A percentile compares a stretch with the other conserved stretches of the same genome.
These are phyloP conservation scores for Dendrocalamus latiflorus DNA, from an alignment of 202 grass and related monocot genomes.

Conservation along the genomic window DNA sequence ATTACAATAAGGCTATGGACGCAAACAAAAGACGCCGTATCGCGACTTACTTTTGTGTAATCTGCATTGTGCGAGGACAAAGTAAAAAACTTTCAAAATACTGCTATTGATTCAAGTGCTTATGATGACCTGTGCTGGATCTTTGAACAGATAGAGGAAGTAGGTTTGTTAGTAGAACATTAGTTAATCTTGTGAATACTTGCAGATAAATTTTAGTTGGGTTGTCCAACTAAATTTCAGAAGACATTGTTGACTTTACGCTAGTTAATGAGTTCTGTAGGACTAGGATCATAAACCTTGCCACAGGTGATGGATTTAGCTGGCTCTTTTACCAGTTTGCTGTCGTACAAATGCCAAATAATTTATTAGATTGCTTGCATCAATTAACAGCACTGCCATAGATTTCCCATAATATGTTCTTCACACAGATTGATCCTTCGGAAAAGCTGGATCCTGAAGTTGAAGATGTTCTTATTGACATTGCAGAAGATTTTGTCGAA, in stretches of 20 bases:
- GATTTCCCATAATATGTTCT: slow-evolving; percentile 4
- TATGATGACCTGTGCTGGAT: background rate
- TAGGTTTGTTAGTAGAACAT: background rate
- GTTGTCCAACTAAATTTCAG: background rate
- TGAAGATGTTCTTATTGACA: slow-evolving; percentile 94
- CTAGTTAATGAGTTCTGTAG: background rate
- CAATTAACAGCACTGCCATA: background rate
- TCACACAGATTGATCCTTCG: slow-evolving; percentile 70
- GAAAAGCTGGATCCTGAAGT: slow-evolving; percentile 87
- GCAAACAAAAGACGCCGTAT: background rate
- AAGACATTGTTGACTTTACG: slow-evolving; percentile 2
- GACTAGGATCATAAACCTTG: background rate
- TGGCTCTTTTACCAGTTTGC: background rate
- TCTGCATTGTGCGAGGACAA: background rate
- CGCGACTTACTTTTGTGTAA: background rate
- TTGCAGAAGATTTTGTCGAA: slow-evolving; percentile 98
- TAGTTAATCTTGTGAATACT: background rate
- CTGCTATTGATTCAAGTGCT: background rate
- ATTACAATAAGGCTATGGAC: background rate
- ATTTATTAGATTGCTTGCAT: background rate
- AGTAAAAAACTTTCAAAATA: background rate
- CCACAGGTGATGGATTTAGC: background rate
- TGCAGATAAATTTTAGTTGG: background rate
- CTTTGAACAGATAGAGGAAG: background rate
- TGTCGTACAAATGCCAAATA: background rate